These are phyloP conservation scores for Helotiales sp. DNA, from an alignment of 2,329 filamentous ascomycete species.

Conservation along the genomic window DNA sequence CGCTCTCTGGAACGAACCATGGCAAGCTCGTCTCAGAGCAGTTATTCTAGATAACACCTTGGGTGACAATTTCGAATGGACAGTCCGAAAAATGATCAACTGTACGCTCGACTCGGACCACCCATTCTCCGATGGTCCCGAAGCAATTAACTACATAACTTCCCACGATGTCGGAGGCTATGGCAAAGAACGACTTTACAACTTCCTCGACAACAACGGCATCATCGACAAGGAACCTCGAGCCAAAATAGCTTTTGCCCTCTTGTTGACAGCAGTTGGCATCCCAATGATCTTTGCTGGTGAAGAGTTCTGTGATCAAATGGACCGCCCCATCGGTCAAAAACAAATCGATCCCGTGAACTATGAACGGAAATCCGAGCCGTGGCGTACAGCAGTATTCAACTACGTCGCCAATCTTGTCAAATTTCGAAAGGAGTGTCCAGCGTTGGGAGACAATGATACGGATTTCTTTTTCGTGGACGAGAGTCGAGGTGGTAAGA, in stretches of 20 bases:
- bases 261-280: constrained; percentile 14
- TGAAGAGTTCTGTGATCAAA: constrained; percentile 21
- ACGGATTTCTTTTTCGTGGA: constrained; percentile 19
- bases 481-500: constrained; percentile 16
- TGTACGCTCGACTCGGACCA: constrained; percentile 18
- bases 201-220: constrained; percentile 13
- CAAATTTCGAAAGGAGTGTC: constrained; percentile 14
- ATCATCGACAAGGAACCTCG: constrained; percentile 16
- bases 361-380: constrained; percentile 19
- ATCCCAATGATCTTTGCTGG: constrained; percentile 25
- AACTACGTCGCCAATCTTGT: constrained; percentile 19
- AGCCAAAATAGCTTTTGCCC: constrained; percentile 17
- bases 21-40: constrained; percentile 16
- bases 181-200: constrained; percentile 19
- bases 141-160: constrained; percentile 23
- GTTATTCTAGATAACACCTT: constrained; percentile 9
- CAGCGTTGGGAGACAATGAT: constrained; percentile 19
- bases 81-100: constrained; percentile 20
- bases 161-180: constrained; percentile 21
- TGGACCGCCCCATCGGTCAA: constrained; percentile 11
- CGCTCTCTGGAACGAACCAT: constrained; percentile 22
- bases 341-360: constrained; percentile 22
- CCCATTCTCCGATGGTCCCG: constrained; percentile 19
- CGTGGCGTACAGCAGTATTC: constrained; percentile 17
- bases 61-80: constrained; percentile 15